Evolutionary conservation across 495 filamentous ascomycete species (phyloP).

Genomic region (Talaromyces nanjingensis): DNA sequence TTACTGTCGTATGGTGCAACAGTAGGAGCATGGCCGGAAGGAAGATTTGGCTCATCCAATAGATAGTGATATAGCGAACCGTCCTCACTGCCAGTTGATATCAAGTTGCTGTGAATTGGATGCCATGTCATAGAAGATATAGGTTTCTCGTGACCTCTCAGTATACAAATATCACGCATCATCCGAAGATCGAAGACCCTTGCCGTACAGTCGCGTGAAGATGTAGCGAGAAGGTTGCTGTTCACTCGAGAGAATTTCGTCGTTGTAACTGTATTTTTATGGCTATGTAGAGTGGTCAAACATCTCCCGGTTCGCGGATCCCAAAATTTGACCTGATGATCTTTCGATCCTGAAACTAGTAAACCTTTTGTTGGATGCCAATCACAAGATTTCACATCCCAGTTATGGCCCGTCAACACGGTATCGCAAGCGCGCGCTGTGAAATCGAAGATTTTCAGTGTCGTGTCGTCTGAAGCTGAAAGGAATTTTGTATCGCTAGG

Average conservation of each 20-base stretch:
- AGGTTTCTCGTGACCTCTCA: slow-evolving; percentile 91
- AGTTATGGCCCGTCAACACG: slow-evolving; percentile 79
- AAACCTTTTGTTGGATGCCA: slow-evolving; percentile 97
- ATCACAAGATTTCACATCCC: slow-evolving; percentile 93
- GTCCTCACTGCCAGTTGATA: slow-evolving; percentile 87
- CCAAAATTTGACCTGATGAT: slow-evolving; percentile 96
- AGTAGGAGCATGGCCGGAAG: slow-evolving; percentile 56
- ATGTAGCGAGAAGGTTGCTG: slow-evolving; percentile 80
- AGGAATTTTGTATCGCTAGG: slow-evolving; percentile 94
- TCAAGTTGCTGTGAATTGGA: slow-evolving; percentile 76
- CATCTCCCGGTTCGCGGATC: slow-evolving; percentile 85
- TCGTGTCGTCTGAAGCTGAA: slow-evolving; percentile 88
- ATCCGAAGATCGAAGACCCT: slow-evolving; percentile 91
- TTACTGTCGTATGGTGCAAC: slow-evolving; percentile 76
- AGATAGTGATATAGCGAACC: slow-evolving; percentile 88
- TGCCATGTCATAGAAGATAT: slow-evolving; percentile 92
- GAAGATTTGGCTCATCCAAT: slow-evolving; percentile 82
- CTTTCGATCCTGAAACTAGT: slow-evolving; percentile 93
- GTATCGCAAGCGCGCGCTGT: slow-evolving; percentile 76
- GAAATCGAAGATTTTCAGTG: slow-evolving; percentile 94
- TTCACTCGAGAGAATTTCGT: slow-evolving; percentile 78
- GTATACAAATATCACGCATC: slow-evolving; percentile 93
- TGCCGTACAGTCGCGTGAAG: slow-evolving; percentile 84
- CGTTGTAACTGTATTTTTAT: slow-evolving; percentile 92
- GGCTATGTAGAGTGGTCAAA: slow-evolving; percentile 90